These are phyloP conservation scores for Parastagonospora nodorum DNA, from an alignment of 2,329 filamentous ascomycete genomes.

Conservation along the genomic window DNA sequence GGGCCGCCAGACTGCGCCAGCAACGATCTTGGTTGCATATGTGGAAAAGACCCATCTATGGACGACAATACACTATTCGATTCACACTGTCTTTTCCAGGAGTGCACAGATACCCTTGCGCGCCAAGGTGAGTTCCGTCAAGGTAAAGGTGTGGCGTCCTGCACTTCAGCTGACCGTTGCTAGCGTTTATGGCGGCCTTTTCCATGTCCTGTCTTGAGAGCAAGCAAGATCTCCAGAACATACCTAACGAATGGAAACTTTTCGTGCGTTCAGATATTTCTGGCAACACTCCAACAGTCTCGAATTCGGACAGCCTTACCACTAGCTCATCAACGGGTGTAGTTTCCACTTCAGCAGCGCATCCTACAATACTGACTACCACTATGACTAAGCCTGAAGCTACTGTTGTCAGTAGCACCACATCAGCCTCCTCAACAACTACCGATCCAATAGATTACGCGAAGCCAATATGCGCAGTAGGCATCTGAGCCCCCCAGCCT, in stretches of 20 bases:
- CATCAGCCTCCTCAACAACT: not conserved
- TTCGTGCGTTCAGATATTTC: not conserved
- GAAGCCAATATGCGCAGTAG: constrained; percentile 14
- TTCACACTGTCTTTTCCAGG: constrained; percentile 6
- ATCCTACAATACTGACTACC: too few species aligned
- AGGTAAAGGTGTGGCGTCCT: not conserved
- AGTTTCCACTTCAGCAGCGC: too few species aligned
- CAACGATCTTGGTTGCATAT: constrained; percentile 5
- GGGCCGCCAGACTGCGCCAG: not conserved
- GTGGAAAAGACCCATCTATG: constrained; percentile 1
- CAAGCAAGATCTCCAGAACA: not conserved
- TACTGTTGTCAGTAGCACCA: not conserved
- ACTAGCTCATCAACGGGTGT: too few species aligned
- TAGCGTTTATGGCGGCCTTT: constrained; percentile 11
- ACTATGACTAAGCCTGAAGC: not conserved
- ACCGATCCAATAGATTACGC: not conserved
- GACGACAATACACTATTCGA: constrained; percentile 7
- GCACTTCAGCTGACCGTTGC: constrained; percentile 5
- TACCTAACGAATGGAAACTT: constrained; percentile 9
- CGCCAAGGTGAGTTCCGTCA: constrained; percentile 7
- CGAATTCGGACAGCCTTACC: too few species aligned
- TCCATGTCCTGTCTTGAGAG: not conserved
- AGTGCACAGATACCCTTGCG: constrained; percentile 4
- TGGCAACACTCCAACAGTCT: too few species aligned
- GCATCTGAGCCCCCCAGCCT: not conserved